Evolutionary conservation across 331 rosid genomes (phyloP), one percentile per base, ranked within the genome.

Genomic region (Quercus lobata): DNA sequence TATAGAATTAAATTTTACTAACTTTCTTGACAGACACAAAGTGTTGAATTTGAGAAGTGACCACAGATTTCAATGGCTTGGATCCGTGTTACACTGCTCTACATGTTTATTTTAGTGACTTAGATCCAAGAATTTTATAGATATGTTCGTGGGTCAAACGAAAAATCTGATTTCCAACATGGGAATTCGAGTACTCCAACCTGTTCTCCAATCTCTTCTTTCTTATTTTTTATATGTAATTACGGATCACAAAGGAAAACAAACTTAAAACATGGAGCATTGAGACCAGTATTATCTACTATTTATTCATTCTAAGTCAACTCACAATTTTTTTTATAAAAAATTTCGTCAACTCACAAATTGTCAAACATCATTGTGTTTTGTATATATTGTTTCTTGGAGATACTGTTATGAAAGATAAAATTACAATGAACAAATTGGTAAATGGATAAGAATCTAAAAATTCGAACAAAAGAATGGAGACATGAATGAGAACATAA

Each of bases 61-160:
- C 52, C 7, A 46, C 76, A 57, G 82, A 55, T 76, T 73, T 18
- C 57, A 70, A 81, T 6, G 85, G 35, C 72, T 68, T 35, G 1
- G 41, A 63, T 63, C 30, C 30, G 52, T 24, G 71, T 62, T 19
- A 19, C 75, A 49, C 55, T n/a, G 52, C 79, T 69, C 71, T 63
- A 84, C 76, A 73, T 74, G 80, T 77, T 63, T 63, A 82, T 74
- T 84, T 81, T 63, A 34, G 15, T 69, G 85, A 76, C 70, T 89
- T 30, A 80, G 93, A 93, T 93, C 94, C 97, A 83, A 91, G 87
- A 84, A 77, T 85, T 81, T 68, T 73, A 73, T 60, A 80, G 77
- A 78, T 77, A 57, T 72, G 75, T 54, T 74, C 57, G 2, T 65
- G 74, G 88, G 92, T 89, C 97, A 92, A 94, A 91, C 75, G n/a